phyloP scores from a whole-genome alignment of 176 grass and related monocot genomes.

The Leersia perrieri region DNA sequence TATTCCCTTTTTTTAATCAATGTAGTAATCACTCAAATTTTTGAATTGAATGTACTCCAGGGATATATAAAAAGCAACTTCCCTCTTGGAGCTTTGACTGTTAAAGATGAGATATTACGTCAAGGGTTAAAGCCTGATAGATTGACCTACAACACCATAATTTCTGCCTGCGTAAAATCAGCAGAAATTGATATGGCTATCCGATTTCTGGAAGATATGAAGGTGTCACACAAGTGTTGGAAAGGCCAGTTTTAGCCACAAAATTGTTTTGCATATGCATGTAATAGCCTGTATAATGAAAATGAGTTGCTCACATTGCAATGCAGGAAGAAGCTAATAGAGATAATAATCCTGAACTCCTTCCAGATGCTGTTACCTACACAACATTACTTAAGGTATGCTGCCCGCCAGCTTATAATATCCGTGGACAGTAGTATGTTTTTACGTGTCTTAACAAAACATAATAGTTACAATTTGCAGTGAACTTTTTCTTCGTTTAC shows the following conservation, averaged over 20 bases:
- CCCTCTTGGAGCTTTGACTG: conserved; percentile 82
- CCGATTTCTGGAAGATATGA: conserved; percentile 93
- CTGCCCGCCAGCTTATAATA: background rate
- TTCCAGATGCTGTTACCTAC: conserved; percentile 86
- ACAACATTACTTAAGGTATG: conserved; percentile 86
- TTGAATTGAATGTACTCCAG: conserved; percentile 41
- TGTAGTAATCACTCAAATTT: background rate
- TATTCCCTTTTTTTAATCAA: conserved; percentile 15
- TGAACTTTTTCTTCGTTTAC: background rate
- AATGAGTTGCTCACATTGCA: conserved; percentile 41
- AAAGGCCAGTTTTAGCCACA: conserved; percentile 91
- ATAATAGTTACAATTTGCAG: background rate
- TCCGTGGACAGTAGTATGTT: background rate
- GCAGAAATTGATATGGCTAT: conserved; percentile 70
- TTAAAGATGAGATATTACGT: conserved; percentile 81
- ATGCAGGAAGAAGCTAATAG: conserved; percentile 81
- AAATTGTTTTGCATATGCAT: conserved; percentile 31
- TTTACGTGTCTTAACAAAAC: background rate
- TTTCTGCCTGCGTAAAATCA: conserved; percentile 79
- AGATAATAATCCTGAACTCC: conserved; percentile 53
- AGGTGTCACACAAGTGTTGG: conserved; percentile 86
- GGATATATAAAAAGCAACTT: conserved; percentile 82
- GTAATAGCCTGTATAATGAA: conserved; percentile 26
- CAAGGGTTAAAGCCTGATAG: conserved; percentile 92
- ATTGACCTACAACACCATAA: conserved; percentile 88